phyloP scores from a whole-genome alignment of 768 basidiomycete species.

The Tylopilus cervinicoccineus region DNA sequence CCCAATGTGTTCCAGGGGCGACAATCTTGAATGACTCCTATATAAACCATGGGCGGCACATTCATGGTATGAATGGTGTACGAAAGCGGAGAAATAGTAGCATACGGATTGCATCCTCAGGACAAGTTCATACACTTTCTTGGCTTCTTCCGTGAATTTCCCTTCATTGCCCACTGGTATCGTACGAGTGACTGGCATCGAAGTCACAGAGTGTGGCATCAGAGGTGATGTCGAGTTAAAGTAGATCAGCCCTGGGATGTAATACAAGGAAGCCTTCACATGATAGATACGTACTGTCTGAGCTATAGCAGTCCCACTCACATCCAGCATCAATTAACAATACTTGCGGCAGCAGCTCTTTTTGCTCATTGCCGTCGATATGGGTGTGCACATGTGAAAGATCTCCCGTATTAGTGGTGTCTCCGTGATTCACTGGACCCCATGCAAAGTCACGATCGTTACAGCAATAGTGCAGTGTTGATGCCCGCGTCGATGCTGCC shows the following conservation, averaged over 20 bases:
- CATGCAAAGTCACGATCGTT: slow-evolving; percentile 85
- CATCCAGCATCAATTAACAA: slow-evolving; percentile 94
- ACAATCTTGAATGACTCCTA: slow-evolving; percentile 68
- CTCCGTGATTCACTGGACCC: slow-evolving; percentile 63
- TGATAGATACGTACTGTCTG: slow-evolving; percentile 45
- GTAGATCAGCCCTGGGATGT: not conserved
- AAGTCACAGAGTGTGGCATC: slow-evolving; percentile 27
- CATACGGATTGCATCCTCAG: slow-evolving; percentile 83
- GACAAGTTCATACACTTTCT: slow-evolving; percentile 83
- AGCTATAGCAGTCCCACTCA: slow-evolving; percentile 72
- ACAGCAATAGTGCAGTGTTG: slow-evolving; percentile 93
- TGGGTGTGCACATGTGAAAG: slow-evolving; percentile 38
- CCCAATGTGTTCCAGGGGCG: slow-evolving; percentile 86
- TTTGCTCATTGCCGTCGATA: slow-evolving; percentile 8
- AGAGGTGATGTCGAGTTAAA: not conserved
- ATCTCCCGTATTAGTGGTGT: slow-evolving; percentile 49
- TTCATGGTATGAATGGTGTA: not conserved
- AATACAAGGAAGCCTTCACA: not conserved
- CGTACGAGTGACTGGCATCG: slow-evolving; percentile 64
- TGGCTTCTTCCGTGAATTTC: slow-evolving; percentile 77
- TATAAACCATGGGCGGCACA: slow-evolving; percentile 17
- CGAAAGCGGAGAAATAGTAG: not conserved
- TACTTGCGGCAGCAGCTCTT: slow-evolving; percentile 58
- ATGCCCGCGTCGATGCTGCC: slow-evolving; percentile 80
- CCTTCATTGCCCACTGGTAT: slow-evolving; percentile 95